These are phyloP conservation scores for Pseudocercospora cruenta DNA, from an alignment of 2,329 filamentous ascomycete genomes.

Conservation along the genomic window DNA sequence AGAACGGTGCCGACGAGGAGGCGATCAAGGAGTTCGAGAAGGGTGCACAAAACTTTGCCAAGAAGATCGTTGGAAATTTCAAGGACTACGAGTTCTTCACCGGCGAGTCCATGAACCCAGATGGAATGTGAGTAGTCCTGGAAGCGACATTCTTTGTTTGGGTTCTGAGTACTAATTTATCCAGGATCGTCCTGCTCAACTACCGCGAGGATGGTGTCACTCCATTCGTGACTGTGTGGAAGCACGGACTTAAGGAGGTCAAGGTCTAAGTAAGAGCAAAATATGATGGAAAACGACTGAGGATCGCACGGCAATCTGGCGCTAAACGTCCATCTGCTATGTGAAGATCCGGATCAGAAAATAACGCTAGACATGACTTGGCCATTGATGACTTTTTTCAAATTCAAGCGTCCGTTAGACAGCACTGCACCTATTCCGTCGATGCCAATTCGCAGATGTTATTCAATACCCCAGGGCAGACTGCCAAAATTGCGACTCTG, in stretches of 20 bases:
- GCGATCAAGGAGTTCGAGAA: slow-evolving; percentile 79
- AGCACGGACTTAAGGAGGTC: slow-evolving; percentile 84
- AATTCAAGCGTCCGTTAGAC: neutral
- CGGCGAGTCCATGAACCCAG: slow-evolving; percentile 88
- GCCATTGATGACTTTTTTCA: neutral
- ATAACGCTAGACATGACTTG: slow-evolving; percentile 3
- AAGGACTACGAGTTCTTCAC: slow-evolving; percentile 96
- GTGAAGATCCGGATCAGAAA: neutral
- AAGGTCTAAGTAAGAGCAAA: slow-evolving; percentile 72
- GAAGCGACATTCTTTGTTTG: neutral
- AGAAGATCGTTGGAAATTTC: slow-evolving; percentile 83
- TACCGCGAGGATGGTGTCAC: slow-evolving; percentile 96
- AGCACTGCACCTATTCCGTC: neutral
- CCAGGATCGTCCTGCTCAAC: slow-evolving; percentile 86
- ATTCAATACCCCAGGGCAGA: neutral
- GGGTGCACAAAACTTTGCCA: slow-evolving; percentile 73
- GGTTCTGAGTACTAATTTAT: slow-evolving; percentile 4
- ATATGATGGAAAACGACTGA: slow-evolving; percentile 4
- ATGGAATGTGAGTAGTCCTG: slow-evolving; percentile 76
- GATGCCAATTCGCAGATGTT: neutral
- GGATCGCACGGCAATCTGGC: slow-evolving; percentile 1
- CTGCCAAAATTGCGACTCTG: neutral
- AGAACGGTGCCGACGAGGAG: slow-evolving; percentile 63
- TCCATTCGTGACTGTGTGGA: slow-evolving; percentile 89
- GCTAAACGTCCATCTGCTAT: neutral